phyloP scores from a whole-genome alignment of 257 asterid species.

The Solanum sparsipilum region DNA sequence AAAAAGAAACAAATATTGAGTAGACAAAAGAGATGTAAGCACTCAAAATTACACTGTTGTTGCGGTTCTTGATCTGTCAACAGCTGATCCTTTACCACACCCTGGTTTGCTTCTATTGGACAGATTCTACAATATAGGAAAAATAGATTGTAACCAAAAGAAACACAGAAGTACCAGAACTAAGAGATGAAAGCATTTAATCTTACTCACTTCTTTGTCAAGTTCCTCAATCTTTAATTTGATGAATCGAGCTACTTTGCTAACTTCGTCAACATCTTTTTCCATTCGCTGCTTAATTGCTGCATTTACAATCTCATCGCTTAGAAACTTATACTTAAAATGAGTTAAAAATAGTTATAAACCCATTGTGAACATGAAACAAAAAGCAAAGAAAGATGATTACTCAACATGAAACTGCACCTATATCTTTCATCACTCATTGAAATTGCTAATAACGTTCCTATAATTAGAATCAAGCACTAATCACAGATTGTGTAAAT shows the following conservation, averaged over 20 bases:
- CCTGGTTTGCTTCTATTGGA: slow-evolving; percentile 89
- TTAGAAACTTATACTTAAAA: neutral
- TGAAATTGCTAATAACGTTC: neutral
- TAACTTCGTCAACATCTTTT: slow-evolving; percentile 98
- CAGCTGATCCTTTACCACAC: slow-evolving; percentile 94
- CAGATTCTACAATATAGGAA: slow-evolving; percentile 44
- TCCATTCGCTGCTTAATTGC: slow-evolving; percentile 97
- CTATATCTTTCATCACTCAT: neutral
- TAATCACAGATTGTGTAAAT: neutral
- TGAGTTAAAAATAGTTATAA: neutral
- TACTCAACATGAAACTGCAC: neutral
- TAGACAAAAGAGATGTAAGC: neutral
- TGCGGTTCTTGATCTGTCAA: slow-evolving; percentile 93
- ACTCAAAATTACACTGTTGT: slow-evolving; percentile 65
- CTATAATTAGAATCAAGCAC: neutral
- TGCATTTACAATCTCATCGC: slow-evolving; percentile 13
- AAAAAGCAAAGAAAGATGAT: neutral
- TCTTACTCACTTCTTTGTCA: slow-evolving; percentile 61
- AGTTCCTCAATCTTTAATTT: slow-evolving; percentile 83
- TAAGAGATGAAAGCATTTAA: slow-evolving; percentile 5
- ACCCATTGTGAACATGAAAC: neutral
- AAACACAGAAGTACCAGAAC: neutral
- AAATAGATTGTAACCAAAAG: slow-evolving; percentile 1
- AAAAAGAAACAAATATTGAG: neutral
- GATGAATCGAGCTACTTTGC: slow-evolving; percentile 69